Evolutionary conservation across 176 grass and related monocot species (phyloP).

Genomic region (Bonia amplexicaulis): DNA sequence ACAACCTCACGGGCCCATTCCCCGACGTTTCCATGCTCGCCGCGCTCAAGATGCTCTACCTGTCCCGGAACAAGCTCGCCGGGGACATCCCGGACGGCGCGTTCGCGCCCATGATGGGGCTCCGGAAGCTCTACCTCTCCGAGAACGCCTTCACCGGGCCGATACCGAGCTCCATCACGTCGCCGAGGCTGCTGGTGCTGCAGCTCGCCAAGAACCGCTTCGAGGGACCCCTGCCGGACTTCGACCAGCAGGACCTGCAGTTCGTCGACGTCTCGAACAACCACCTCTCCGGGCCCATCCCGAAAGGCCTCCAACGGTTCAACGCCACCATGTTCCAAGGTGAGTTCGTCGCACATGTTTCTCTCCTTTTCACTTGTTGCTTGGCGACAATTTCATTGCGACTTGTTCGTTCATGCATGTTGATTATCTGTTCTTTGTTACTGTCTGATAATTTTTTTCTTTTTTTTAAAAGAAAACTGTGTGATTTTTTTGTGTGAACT

Average conservation of each 20-base stretch:
- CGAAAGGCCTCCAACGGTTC: conserved; percentile 31
- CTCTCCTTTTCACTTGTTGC: neutral
- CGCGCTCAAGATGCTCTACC: conserved; percentile 48
- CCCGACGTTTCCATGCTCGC: conserved; percentile 50
- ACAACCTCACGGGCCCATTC: conserved; percentile 55
- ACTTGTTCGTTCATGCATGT: neutral
- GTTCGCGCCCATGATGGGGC: conserved; percentile 38
- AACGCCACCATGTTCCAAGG: conserved; percentile 41
- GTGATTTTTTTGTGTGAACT: neutral
- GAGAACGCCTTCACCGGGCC: conserved; percentile 54
- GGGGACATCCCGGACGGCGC: conserved; percentile 45
- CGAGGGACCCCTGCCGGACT: conserved; percentile 45
- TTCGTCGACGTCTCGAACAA: conserved; percentile 51
- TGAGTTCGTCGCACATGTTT: neutral
- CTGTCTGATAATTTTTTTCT: neutral
- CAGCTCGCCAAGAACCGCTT: conserved; percentile 46
- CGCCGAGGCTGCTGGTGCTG: conserved; percentile 30
- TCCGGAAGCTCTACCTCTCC: conserved; percentile 47
- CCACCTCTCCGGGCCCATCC: conserved; percentile 58
- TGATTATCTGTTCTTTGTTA: neutral
- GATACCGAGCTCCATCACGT: conserved; percentile 55
- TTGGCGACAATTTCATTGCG: neutral
- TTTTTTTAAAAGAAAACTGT: too few species aligned
- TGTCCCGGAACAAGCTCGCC: conserved; percentile 44
- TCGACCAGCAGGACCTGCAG: conserved; percentile 21